Evolutionary conservation across 2,329 filamentous ascomycete species (phyloP), one percentile per base, ranked within the genome.

Genomic region (Botrytis squamosa): DNA sequence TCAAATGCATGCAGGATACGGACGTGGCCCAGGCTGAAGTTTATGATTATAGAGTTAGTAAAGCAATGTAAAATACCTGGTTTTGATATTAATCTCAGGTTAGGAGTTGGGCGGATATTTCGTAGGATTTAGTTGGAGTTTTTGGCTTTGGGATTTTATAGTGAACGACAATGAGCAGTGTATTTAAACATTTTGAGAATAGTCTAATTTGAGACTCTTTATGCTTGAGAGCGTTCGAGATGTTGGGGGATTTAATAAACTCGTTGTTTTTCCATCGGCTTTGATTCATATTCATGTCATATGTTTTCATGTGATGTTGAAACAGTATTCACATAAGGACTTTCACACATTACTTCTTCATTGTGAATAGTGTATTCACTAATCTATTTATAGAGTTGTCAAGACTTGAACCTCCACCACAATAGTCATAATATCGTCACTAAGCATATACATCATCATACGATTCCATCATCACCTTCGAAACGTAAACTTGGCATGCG

Each of bases 201-300:
- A n/a, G 49, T n/a, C 2, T n/a, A 0, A 0, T 7, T 3, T n/a
- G 0, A n/a, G 12, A 55, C 0, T n/a, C 49, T n/a, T 55, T 7
- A n/a, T 16, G 2, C 49, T 55, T n/a, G 12, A 14, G 5, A 7
- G 12, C 49, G 49, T n/a, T 55, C 49, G 16, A 4, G 25, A 3
- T 7, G 49, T 55, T 55, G 49, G 49, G 25, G 25, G n/a, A 55
- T 3, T 16, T 16, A 52, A 2, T 49, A 55, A 14, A n/a, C 49
- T 55, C 49, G 49, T 52, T 55, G 10, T 16, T 55, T n/a, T 55
- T n/a, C 2, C 10, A n/a, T 55, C 3, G 49, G 25, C 25, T 55
- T 55, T n/a, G 49, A 55, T 16, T 14, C 12, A 55, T 55, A 0
- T n/a, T 14, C 49, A 55, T 29, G 29, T 29, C 29, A 2, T 29